Evolutionary conservation across 1,284 basidiomycete genomes (phyloP).

Genomic region (Testicularia cyperi): DNA sequence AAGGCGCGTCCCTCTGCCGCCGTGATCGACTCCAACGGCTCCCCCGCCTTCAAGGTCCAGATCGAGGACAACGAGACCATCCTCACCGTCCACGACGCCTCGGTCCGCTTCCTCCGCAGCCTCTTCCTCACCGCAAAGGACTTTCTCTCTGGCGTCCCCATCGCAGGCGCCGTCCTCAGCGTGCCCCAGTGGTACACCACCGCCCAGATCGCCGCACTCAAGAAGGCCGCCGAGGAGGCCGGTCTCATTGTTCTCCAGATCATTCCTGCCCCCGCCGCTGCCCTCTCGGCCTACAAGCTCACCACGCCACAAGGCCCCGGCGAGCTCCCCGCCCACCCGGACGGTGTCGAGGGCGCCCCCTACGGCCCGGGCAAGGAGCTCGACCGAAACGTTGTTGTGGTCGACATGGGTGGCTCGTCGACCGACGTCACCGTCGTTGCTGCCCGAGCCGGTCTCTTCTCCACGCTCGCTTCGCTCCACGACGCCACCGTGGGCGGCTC

Average conservation of each 20-base stretch:
- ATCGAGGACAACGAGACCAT: conserved; percentile 70
- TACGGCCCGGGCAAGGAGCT: conserved; percentile 62
- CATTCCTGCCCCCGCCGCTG: conserved; percentile 78
- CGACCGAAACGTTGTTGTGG: conserved; percentile 66
- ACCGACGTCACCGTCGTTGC: conserved; percentile 64
- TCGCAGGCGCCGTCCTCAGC: conserved; percentile 80
- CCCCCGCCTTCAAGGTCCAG: conserved; percentile 72
- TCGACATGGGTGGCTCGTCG: conserved; percentile 67
- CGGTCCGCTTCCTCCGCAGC: conserved; percentile 80
- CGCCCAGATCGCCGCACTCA: conserved; percentile 72
- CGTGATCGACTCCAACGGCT: conserved; percentile 69
- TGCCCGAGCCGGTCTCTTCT: conserved; percentile 65
- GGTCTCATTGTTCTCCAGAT: conserved; percentile 79
- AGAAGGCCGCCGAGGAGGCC: conserved; percentile 71
- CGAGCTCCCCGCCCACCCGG: conserved; percentile 52
- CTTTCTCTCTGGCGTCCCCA: conserved; percentile 78
- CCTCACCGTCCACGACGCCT: conserved; percentile 80
- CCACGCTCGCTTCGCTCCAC: conserved; percentile 63
- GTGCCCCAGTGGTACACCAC: conserved; percentile 76
- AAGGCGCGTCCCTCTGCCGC: conserved; percentile 80
- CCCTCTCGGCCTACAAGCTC: conserved; percentile 66
- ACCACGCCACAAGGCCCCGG: conserved; percentile 63
- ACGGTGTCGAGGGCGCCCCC: conserved; percentile 59
- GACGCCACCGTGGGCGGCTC: conserved; percentile 67
- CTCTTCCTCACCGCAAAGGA: conserved; percentile 85